phyloP scores from a whole-genome alignment of 495 filamentous ascomycete species.

The Talaromyces thailandensis region DNA sequence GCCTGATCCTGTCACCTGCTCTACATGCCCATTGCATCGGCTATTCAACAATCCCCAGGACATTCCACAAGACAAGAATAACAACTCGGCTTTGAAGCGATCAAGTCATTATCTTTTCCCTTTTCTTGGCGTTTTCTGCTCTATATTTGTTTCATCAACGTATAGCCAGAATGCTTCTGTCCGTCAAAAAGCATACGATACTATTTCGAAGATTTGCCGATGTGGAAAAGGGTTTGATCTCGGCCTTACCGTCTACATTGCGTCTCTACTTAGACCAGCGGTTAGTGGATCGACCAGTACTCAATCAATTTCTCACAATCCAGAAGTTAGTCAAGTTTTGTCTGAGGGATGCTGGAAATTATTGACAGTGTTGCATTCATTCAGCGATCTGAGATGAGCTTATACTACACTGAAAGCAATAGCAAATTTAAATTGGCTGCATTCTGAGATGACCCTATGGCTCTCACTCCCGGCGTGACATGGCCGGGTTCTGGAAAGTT shows the following conservation, averaged over 20 bases:
- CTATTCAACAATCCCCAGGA: not conserved
- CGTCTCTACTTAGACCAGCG: not conserved
- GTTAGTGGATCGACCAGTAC: not conserved
- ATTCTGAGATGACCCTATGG: not conserved
- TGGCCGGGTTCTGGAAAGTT: not conserved
- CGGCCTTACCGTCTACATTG: not conserved
- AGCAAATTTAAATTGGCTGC: not conserved
- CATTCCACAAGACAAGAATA: not conserved
- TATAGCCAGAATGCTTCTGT: not conserved
- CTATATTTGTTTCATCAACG: not conserved
- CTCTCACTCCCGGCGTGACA: not conserved
- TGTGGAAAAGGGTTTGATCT: not conserved
- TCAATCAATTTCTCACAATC: not conserved
- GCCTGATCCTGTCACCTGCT: not conserved
- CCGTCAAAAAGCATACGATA: not conserved
- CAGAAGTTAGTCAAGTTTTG: not conserved
- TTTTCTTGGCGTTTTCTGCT: not conserved
- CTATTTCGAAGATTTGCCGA: not conserved
- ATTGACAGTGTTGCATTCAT: not conserved
- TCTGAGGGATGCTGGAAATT: not conserved
- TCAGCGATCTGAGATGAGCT: not conserved
- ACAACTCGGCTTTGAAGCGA: not conserved
- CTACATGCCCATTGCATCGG: not conserved
- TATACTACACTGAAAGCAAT: not conserved
- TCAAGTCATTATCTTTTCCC: not conserved